phyloP scores from a whole-genome alignment of 257 asterid genomes.

The Jaltomata sinuosa region DNA sequence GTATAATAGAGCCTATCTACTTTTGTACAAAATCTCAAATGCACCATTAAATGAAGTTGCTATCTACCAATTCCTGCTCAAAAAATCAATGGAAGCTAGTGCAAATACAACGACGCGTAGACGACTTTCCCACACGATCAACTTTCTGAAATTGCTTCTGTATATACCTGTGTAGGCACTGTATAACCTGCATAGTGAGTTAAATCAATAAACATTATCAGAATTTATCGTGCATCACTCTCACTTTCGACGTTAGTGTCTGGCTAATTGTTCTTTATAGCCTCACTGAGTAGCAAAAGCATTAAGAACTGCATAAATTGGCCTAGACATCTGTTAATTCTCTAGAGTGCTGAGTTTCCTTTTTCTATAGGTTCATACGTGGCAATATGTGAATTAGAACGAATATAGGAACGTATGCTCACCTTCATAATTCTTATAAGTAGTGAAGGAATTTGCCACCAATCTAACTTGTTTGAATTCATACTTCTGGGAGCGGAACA shows the following conservation, averaged over 20 bases:
- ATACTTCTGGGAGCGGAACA: slow-evolving; percentile 71
- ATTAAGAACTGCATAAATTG: neutral
- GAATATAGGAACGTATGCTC: neutral
- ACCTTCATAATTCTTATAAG: neutral
- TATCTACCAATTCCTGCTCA: neutral
- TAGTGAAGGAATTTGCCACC: neutral
- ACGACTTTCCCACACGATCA: neutral
- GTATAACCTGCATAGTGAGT: neutral
- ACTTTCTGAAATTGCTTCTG: neutral
- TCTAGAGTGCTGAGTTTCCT: neutral
- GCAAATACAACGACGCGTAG: neutral
- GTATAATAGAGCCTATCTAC: neutral
- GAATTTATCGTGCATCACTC: neutral
- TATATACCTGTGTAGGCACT: neutral
- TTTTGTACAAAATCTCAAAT: neutral
- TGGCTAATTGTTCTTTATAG: neutral
- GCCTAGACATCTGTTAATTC: neutral
- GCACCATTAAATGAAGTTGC: neutral
- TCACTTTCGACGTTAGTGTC: neutral
- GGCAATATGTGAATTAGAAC: neutral
- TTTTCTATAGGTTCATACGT: neutral
- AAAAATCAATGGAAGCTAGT: neutral
- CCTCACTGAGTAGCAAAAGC: neutral
- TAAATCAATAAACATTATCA: neutral
- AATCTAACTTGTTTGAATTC: neutral